Evolutionary conservation across 2,329 filamentous ascomycete species (phyloP).

Genomic region (Cytospora leucostoma): DNA sequence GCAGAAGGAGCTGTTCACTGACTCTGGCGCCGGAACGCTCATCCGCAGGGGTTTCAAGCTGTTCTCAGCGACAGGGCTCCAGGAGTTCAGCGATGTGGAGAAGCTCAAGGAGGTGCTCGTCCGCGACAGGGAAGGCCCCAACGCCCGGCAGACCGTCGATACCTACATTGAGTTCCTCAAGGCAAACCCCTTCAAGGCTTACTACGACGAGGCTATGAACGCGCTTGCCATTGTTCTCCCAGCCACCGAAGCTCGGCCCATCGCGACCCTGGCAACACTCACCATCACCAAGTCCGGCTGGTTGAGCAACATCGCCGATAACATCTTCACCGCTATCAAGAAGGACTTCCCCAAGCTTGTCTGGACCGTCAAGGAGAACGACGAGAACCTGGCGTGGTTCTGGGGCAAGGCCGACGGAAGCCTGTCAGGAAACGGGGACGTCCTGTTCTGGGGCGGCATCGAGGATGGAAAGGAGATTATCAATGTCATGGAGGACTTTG

Average conservation of each 20-base stretch:
- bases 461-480: slow-evolving; percentile 80
- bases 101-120: slow-evolving; percentile 82
- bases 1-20: slow-evolving; percentile 95
- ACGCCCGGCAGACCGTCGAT: slow-evolving; percentile 81
- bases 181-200: slow-evolving; percentile 81
- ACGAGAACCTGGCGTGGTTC: slow-evolving; percentile 98
- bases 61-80: slow-evolving; percentile 68
- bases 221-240: slow-evolving; percentile 88
- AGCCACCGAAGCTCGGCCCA: slow-evolving; percentile 61
- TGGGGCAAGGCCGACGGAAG: slow-evolving; percentile 96
- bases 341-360: slow-evolving; percentile 89
- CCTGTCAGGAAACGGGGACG: slow-evolving; percentile 79
- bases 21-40: slow-evolving; percentile 90
- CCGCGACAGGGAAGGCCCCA: slow-evolving; percentile 77
- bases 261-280: slow-evolving; percentile 85
- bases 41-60: slow-evolving; percentile 92
- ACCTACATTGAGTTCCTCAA: slow-evolving; percentile 80
- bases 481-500: slow-evolving; percentile 82
- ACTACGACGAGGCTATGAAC: slow-evolving; percentile 93
- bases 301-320: slow-evolving; percentile 93
- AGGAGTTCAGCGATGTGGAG: slow-evolving; percentile 73
- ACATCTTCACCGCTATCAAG: slow-evolving; percentile 90
- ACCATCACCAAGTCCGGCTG: slow-evolving; percentile 93
- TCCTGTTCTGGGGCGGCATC: slow-evolving; percentile 95
- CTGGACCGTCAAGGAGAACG: slow-evolving; percentile 95